Evolutionary conservation across 768 basidiomycete genomes (phyloP), one percentile per base, ranked within the genome.

Genomic region (Psilocybe sp.): DNA sequence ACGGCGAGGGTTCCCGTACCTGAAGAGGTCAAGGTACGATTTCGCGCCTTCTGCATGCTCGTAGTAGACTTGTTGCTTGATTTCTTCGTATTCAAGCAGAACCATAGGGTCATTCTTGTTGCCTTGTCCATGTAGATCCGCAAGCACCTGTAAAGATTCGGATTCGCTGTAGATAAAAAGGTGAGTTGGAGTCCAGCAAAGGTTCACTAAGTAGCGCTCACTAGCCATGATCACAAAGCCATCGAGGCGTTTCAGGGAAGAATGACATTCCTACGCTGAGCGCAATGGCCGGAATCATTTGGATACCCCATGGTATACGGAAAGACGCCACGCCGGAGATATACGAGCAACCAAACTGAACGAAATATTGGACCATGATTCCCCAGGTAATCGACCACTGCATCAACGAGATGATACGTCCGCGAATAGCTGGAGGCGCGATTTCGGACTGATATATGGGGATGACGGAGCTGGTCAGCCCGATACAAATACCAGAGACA

Each of bases 381-480:
- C 85, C 85, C 84, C 88, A 87, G 0, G 86, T 87, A 60, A 87
- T 87, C 2, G 84, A 79, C 80, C 86, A 89, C 74, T 90, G 87
- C 62, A 89, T 86, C 52, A 87, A 70, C 3, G 87, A 83, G 28
- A 89, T 85, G 51, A 89, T 76, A 20, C 85, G 82, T 31, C 87
- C 88, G 59, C 86, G 84, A 60, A 89, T 87, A 28, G 75, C 63
- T 13, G 85, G 85, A 4, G 81, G 76, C n/a, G 83, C 81, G 57
- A 87, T 81, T 67, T 87, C 84, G 34, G 84, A 83, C 66, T 88
- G 86, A 60, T 87, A 87, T 60, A 88, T 79, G 20, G 86, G 86
- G 7, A 89, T 85, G 35, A 85, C 74, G 32, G 80, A 76, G 54
- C 80, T 83, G 34, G 84, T 70, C 14, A 87, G 71, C 54, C 85